Evolutionary conservation across 768 basidiomycete genomes (phyloP).

Genomic region (Russula abietina): DNA sequence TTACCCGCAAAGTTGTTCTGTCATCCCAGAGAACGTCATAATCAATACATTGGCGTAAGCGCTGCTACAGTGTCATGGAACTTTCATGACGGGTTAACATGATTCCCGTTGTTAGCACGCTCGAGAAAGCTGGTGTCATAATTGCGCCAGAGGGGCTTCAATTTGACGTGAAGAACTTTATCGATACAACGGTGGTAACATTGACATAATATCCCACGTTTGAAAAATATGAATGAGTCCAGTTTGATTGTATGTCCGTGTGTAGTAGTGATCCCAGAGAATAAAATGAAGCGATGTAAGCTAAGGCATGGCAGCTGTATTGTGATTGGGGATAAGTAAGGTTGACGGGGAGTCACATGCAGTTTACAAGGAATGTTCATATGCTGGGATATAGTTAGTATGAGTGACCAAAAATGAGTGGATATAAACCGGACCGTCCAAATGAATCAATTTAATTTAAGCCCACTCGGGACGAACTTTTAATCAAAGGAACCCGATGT

Average conservation of each 20-base stretch:
- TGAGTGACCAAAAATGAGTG: neutral
- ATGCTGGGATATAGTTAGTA: neutral
- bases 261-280: neutral
- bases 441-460: too few species aligned
- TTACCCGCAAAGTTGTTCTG: conserved; percentile 62
- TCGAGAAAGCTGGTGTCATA: conserved; percentile 74
- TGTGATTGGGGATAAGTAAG: neutral
- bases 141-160: conserved; percentile 47
- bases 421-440: neutral
- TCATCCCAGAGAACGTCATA: conserved; percentile 61
- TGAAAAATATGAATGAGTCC: neutral
- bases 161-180: conserved; percentile 20
- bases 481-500: neutral
- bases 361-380: neutral
- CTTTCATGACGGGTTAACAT: neutral
- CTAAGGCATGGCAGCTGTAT: neutral
- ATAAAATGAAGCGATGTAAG: neutral
- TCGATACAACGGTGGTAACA: conserved; percentile 15
- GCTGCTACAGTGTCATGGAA: neutral
- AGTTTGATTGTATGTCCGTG: neutral
- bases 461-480: neutral
- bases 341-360: too few species aligned
- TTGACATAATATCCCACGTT: conserved; percentile 11
- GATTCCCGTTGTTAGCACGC: conserved; percentile 41
- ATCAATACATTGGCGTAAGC: conserved; percentile 63